These are phyloP conservation scores for Chalciporus pseudorubinellus DNA, from an alignment of 768 basidiomycete species.

Conservation along the genomic window DNA sequence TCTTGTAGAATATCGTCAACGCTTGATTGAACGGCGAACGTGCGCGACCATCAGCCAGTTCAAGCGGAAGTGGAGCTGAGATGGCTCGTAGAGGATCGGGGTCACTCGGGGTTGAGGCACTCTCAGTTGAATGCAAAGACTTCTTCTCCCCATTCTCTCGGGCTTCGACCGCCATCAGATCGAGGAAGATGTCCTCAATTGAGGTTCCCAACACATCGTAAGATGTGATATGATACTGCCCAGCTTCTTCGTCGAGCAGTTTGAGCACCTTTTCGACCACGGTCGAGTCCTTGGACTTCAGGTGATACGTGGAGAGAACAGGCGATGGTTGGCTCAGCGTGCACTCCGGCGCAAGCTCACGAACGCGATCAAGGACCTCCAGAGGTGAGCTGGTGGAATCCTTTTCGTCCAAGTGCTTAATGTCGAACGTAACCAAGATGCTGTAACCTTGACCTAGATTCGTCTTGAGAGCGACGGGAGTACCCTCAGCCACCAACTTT, in stretches of 20 bases:
- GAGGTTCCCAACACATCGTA: constrained; percentile 72
- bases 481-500: constrained; percentile 67
- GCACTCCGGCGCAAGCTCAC: constrained; percentile 43
- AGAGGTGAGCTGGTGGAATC: constrained; percentile 12
- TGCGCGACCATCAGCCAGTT: constrained; percentile 46
- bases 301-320: constrained; percentile 48
- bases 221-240: constrained; percentile 39
- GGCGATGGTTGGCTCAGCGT: constrained; percentile 44
- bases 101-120: background rate
- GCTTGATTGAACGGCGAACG: constrained; percentile 63
- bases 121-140: constrained; percentile 12
- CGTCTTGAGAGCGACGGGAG: constrained; percentile 73
- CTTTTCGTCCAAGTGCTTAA: constrained; percentile 31
- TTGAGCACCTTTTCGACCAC: constrained; percentile 56
- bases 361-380: constrained; percentile 42
- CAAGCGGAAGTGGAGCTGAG: constrained; percentile 9
- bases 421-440: constrained; percentile 50
- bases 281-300: constrained; percentile 57
- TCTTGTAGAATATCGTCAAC: constrained; percentile 71
- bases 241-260: constrained; percentile 47
- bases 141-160: constrained; percentile 29
- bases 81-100: constrained; percentile 1
- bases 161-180: constrained; percentile 52
- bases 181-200: constrained; percentile 80
- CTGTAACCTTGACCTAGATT: constrained; percentile 72